Conservation (phyloP, 225 moss, liverwort and hornwort genomes). For the Physcomitrellopsis africana region DNA sequence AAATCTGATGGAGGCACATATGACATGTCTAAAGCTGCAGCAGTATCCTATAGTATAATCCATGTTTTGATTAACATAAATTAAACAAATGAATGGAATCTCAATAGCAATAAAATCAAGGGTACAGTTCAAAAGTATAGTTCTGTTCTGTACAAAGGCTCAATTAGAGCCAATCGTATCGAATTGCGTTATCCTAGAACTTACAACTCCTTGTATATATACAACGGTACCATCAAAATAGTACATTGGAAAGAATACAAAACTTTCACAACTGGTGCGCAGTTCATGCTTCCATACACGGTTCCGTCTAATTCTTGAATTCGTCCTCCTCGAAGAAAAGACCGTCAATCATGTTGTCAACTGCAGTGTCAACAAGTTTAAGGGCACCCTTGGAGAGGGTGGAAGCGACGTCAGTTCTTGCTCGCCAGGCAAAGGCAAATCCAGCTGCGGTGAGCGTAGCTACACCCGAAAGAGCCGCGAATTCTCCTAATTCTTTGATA, state of each 20-base stretch:
- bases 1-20: neutral
- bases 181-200: conserved; percentile 10
- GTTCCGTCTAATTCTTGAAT: conserved; percentile 29
- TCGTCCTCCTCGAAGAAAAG: conserved; percentile 90
- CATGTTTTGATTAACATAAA: neutral
- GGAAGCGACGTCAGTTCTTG: conserved; percentile 74
- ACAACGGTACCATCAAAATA: conserved; percentile 23
- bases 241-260: neutral
- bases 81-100: conserved; percentile 37
- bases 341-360: conserved; percentile 92
- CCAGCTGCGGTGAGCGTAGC: conserved; percentile 79
- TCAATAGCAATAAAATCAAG: conserved; percentile 40
- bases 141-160: conserved; percentile 32
- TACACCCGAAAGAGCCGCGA: conserved; percentile 69
- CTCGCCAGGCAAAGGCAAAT: conserved; percentile 92
- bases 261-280: neutral
- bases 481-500: conserved; percentile 57
- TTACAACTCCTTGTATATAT: conserved; percentile 26
- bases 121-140: conserved; percentile 29
- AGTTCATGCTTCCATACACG: neutral
- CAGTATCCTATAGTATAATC: conserved; percentile 19
- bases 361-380: conserved; percentile 80
- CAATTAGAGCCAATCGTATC: conserved; percentile 18
- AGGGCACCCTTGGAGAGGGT: conserved; percentile 79
- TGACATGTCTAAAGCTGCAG: conserved; percentile 17